A percentile compares a stretch with the other conserved stretches of the same genome.
phyloP scores from a whole-genome alignment of 1,284 basidiomycete genomes.

The Laetiporus sulphureus region DNA sequence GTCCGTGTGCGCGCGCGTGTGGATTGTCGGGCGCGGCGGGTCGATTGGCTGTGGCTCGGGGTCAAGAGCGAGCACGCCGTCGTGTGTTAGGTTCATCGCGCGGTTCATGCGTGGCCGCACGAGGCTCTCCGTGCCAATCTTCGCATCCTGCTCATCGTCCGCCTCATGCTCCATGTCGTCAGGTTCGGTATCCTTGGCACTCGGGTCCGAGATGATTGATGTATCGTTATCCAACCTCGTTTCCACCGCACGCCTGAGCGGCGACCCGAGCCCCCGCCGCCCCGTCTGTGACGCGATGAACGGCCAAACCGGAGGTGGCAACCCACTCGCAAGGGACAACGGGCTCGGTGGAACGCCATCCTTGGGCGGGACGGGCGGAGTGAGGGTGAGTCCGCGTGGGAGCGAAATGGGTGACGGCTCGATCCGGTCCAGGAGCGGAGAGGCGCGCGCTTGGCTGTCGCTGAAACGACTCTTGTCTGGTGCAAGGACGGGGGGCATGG shows the following conservation, averaged over 20 bases:
- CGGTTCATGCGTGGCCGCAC: too few relatives aligned
- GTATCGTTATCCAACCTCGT: too few relatives aligned
- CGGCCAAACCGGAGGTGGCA: too few relatives aligned
- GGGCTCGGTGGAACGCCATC: constrained; percentile 14
- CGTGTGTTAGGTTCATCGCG: constrained; percentile 25
- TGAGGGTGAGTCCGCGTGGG: constrained; percentile 13
- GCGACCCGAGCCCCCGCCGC: too few relatives aligned
- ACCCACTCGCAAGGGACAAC: too few relatives aligned
- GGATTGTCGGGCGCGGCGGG: constrained; percentile 25
- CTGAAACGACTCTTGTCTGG: too few relatives aligned
- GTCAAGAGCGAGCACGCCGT: constrained; percentile 30
- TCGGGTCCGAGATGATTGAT: too few relatives aligned
- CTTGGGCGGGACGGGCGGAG: constrained; percentile 9
- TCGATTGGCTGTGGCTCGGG: constrained; percentile 27
- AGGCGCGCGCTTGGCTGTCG: not conserved
- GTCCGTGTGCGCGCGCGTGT: constrained; percentile 21
- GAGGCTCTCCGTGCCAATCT: too few relatives aligned
- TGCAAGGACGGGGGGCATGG: not conserved
- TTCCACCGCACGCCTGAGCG: not conserved
- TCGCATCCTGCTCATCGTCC: too few relatives aligned
- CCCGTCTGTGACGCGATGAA: too few relatives aligned
- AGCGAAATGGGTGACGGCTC: not conserved
- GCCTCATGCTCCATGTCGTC: too few relatives aligned
- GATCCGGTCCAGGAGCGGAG: constrained; percentile 3
- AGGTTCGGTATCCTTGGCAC: too few relatives aligned